Base-by-base conservation (phyloP, 2,329 filamentous ascomycete genomes). In the Aspergillus aculeatinus region DNA sequence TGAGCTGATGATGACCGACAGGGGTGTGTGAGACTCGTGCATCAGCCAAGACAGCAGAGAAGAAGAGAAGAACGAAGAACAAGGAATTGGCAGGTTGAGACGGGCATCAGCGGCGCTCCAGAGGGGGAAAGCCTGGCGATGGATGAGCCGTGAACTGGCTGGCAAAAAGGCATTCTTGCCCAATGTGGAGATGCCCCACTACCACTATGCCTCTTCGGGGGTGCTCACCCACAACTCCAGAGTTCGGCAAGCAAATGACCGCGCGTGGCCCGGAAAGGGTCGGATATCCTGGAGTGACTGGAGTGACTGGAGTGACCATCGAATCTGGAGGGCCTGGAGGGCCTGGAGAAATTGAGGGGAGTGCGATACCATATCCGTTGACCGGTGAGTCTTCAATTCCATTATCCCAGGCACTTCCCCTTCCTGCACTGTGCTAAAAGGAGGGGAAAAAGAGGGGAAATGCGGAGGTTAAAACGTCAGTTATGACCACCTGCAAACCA, bases 401-500 rank as follows among this genome's bases (percentile, higher is more conserved):
- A 21, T 21, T 21, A 21, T 21, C 57, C 51, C 57, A 39, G 55
- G 23, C 25, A 44, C 39, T 31, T 39, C 19, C 53, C 14, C 16
- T 39, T 35, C 52, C n/a, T 48, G 57, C 60, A 60, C 39, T 1
- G 39, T 44, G 16, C 39, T 44, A 16, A 44, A 58, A 49, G 55
- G 51, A 51, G 47, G 39, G 29, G 5, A 23, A 62, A 63, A 61
- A 21, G 55, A 58, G 61, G 61, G 61, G 59, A 62, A 63, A 63
- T 63, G 61, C 61, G 61, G 61, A 63, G 60, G 10, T 48, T 49
- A 47, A 35, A 51, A 57, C 58, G 54, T 57, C 60, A 55, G 49
- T 39, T 9, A 19, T 52, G 11, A 12, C 19, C 27, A 48, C 31
- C 39, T 25, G 25, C 27, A 14, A 50, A 47, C 35, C 42, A 51